A percentile compares a stretch with the other conserved stretches of the same genome.
phyloP scores from a whole-genome alignment of 2,329 filamentous ascomycete genomes.

The Zalaria sp. region DNA sequence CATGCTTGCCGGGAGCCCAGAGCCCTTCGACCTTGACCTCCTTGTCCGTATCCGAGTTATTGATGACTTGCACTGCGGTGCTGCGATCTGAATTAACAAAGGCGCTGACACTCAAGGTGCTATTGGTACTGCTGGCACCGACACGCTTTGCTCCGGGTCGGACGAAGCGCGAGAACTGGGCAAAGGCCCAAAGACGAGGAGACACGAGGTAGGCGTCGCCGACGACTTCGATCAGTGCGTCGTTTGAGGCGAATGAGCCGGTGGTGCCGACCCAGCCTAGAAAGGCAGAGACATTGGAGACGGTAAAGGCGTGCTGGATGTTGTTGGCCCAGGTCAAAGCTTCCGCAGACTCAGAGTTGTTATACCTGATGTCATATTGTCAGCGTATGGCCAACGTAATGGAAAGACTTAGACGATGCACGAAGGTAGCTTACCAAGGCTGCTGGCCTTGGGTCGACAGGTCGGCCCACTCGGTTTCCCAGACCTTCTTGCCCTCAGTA shows the following conservation, averaged over 20 bases:
- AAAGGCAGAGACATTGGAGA: slow-evolving; percentile 20
- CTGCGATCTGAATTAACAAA: slow-evolving; percentile 20
- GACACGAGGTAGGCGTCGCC: slow-evolving; percentile 18
- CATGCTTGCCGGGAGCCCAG: neutral
- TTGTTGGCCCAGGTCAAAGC: slow-evolving; percentile 43
- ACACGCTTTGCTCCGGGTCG: slow-evolving; percentile 25
- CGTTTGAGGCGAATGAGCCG: slow-evolving; percentile 6
- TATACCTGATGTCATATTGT: slow-evolving; percentile 21
- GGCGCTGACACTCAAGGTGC: slow-evolving; percentile 17
- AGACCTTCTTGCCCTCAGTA: slow-evolving; percentile 27
- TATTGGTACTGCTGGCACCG: slow-evolving; percentile 12
- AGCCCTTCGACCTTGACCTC: slow-evolving; percentile 8
- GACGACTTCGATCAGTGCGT: slow-evolving; percentile 7
- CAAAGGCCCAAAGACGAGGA: slow-evolving; percentile 27
- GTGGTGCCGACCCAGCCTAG: slow-evolving; percentile 32
- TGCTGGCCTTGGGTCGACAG: slow-evolving; percentile 16
- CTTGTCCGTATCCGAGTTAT: slow-evolving; percentile 12
- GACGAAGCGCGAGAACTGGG: slow-evolving; percentile 23
- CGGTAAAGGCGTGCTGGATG: slow-evolving; percentile 34
- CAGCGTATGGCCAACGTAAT: too few relatives aligned
- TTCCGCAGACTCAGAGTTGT: slow-evolving; percentile 32
- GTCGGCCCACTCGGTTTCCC: slow-evolving; percentile 38
- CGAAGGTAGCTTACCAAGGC: neutral
- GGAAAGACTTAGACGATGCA: too few relatives aligned
- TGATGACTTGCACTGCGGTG: slow-evolving; percentile 23